Evolutionary conservation across 2,329 filamentous ascomycete species (phyloP), one percentile per base, ranked within the genome.

Genomic region (Lachnellula subtilissima): DNA sequence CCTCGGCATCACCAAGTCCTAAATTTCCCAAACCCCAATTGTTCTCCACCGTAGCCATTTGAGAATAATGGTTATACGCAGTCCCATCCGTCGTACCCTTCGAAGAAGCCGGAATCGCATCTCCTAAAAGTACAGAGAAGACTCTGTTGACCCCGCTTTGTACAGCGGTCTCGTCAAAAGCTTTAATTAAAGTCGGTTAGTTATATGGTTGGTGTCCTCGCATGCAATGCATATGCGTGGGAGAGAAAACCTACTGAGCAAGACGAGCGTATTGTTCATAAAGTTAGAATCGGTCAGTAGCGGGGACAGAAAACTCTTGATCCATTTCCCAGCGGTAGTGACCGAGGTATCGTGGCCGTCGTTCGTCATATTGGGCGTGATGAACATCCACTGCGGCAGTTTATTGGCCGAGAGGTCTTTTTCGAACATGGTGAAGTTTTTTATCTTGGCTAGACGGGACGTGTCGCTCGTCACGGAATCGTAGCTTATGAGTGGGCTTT

Each of bases 301-400:
- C 0, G 88, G 87, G 54, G 83, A 78, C 1, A 93, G 71, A 73
- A 91, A 91, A 48, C 68, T 73, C 40, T 82, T 80, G n/a, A 81
- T 80, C 85, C 86, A 93, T 15, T 72, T 66, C 5, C 86, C 87
- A 4, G 88, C 86, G 28, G 82, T 78, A 11, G 81, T 87, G 53
- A 92, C 79, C 48, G 81, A 81, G 22, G 82, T 83, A 71, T 93
- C 88, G 67, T 93, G 89, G 37, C 85, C 89, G 65, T 91, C 85
- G 52, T 81, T 83, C 11, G 86, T 86, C 85, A 88, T 87, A 74
- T 89, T 88, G 1, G 86, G 86, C 0, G 85, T 87, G 67, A 88
- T 83, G 72, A 88, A 88, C 72, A 83, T 79, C 81, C 82, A 84
- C 73, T 91, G 88, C 4, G 88, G 88, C n/a, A 92, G 78, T 46